Evolutionary conservation across 306 rosid species (phyloP), one percentile per base, ranked within the genome.

Genomic region (Pyrus pyrifolia): DNA sequence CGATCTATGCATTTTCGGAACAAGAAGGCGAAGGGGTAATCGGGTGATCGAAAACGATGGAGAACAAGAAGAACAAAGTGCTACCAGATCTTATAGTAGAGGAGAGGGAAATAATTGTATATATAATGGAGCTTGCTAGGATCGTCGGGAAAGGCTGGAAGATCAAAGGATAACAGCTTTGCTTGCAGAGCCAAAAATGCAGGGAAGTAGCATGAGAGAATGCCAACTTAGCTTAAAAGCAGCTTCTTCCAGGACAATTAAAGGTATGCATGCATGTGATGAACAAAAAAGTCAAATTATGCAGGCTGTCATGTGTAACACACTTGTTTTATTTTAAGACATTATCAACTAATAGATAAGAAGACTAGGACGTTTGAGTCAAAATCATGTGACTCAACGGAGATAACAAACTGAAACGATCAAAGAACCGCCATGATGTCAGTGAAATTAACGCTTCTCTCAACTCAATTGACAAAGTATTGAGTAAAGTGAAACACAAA

Each of bases 1-100:
- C 51, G 86, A 81, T 68, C 89, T 77, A 13, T 83, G 77, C 91
- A 85, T 87, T 40, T 71, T 11, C 25, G 0, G 42, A 11, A 67
- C 49, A 44, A 51, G 53, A 67, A 19, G 40, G 38, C 22, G 21
- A 31, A 35, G 33, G 68, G 22, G 44, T 15, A 30, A 30, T 64
- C n/a, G 68, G 22, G 44, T 15, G 15, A 30, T 30, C n/a, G 23
- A 64, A 31, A 14, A 30, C 40, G 44, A 64, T 64, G 44, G 23
- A 25, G 66, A 65, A 42, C 33, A 70, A 29, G 25, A 75, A n/a
- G 3, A 17, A 60, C 23, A 2, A 49, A 49, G 8, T 49, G 55
- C 55, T 49, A 38, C 5, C 35, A 52, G 53, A 81, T 55, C 60
- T 64, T 76, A 66, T 71, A 76, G 55, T 6, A 4, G 38, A 33